Evolutionary conservation across 208 protist species (phyloP).

Genomic region (Angomonas desouzai): DNA sequence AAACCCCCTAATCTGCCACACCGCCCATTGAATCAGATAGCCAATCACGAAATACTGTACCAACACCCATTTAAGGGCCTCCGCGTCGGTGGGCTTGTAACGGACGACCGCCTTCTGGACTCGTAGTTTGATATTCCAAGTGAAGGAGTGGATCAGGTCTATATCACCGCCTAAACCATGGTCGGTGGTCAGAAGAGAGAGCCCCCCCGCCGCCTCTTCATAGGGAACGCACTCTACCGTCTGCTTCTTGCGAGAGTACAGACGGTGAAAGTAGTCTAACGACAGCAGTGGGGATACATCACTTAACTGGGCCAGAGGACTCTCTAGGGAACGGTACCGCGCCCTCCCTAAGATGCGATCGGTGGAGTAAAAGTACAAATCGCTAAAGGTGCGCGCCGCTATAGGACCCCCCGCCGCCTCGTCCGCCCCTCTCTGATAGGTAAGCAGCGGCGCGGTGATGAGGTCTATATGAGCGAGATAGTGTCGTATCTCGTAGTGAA

Average conservation of each 20-base stretch:
- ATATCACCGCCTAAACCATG: slow-evolving; percentile 34
- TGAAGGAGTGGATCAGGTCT: slow-evolving; percentile 55
- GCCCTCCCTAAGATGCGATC: slow-evolving; percentile 35
- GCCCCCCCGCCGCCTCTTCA: slow-evolving; percentile 36
- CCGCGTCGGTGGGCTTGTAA: slow-evolving; percentile 58
- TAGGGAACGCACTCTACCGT: slow-evolving; percentile 33
- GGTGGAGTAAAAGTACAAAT: slow-evolving; percentile 57
- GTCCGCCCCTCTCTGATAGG: slow-evolving; percentile 18
- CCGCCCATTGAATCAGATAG: slow-evolving; percentile 60
- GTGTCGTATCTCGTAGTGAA: slow-evolving; percentile 54
- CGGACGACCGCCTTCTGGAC: slow-evolving; percentile 42
- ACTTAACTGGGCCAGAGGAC: slow-evolving; percentile 35
- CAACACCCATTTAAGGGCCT: slow-evolving; percentile 80
- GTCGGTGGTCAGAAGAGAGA: slow-evolving; percentile 26
- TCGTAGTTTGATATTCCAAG: slow-evolving; percentile 58
- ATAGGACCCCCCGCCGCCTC: slow-evolving; percentile 30
- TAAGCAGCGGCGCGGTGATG: slow-evolving; percentile 62
- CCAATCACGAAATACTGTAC: slow-evolving; percentile 81
- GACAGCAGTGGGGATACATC: slow-evolving; percentile 42
- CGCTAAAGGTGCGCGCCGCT: slow-evolving; percentile 51
- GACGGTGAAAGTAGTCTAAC: slow-evolving; percentile 40
- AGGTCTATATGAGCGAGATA: slow-evolving; percentile 42
- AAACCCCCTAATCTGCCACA: slow-evolving; percentile 66
- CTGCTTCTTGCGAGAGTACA: slow-evolving; percentile 56
- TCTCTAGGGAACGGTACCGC: slow-evolving; percentile 40